These are phyloP conservation scores for Fabrea salina DNA, from an alignment of 169 alveolate genomes.

Conservation along the genomic window DNA sequence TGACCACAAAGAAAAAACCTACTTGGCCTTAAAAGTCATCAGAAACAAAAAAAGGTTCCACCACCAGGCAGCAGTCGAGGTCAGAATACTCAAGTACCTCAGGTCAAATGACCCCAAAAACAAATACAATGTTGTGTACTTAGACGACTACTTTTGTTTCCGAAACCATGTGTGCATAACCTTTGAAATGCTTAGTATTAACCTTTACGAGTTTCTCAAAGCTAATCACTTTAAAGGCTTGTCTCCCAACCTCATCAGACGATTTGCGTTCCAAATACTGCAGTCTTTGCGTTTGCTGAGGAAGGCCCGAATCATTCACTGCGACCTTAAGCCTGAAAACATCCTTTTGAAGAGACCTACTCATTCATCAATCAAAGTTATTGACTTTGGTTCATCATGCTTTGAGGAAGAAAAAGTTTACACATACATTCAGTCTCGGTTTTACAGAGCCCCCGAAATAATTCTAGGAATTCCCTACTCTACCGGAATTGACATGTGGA, in stretches of 20 bases:
- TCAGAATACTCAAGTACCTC: slow-evolving; percentile 66
- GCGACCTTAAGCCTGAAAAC: slow-evolving; percentile 89
- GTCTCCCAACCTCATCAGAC: slow-evolving; percentile 38
- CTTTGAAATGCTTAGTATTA: slow-evolving; percentile 69
- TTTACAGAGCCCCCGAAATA: slow-evolving; percentile 68
- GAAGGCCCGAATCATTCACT: slow-evolving; percentile 61
- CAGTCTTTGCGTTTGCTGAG: slow-evolving; percentile 43
- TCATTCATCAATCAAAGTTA: slow-evolving; percentile 70
- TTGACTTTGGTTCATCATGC: slow-evolving; percentile 85
- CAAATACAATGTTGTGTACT: slow-evolving; percentile 68
- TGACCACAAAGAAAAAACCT: slow-evolving; percentile 80
- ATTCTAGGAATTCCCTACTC: slow-evolving; percentile 79
- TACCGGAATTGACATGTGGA: slow-evolving; percentile 73
- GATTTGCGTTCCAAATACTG: slow-evolving; percentile 47
- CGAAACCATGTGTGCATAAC: slow-evolving; percentile 79
- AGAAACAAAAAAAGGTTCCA: slow-evolving; percentile 82
- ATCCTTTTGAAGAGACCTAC: slow-evolving; percentile 68
- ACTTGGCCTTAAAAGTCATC: slow-evolving; percentile 81
- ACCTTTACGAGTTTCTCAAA: slow-evolving; percentile 67
- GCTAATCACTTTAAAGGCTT: slow-evolving; percentile 59
- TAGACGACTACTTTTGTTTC: slow-evolving; percentile 65
- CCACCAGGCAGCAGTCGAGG: slow-evolving; percentile 80
- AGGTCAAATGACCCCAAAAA: slow-evolving; percentile 66
- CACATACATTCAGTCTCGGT: slow-evolving; percentile 79
- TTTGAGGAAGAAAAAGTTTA: slow-evolving; percentile 68